Conservation (phyloP, 805 yeast genomes). For the Lachancea fermentati region DNA sequence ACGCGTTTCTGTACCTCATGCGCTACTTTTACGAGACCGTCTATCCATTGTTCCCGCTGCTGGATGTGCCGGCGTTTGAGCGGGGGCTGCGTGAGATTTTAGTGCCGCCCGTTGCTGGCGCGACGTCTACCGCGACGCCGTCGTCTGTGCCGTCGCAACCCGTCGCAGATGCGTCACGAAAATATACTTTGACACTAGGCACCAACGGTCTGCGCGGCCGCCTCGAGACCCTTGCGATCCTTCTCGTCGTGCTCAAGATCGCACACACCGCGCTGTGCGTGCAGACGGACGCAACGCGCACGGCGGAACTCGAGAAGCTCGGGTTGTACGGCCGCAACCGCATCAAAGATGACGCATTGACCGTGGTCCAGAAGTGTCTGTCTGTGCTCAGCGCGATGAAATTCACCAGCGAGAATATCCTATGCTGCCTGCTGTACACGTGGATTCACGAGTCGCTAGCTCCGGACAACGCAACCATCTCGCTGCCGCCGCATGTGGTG, state of each 20-base stretch:
- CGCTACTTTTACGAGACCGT: conserved; percentile 2
- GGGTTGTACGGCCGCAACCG: conserved; percentile 18
- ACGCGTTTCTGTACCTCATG: conserved; percentile 2
- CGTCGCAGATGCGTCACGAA: neutral
- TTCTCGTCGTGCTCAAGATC: conserved; percentile 25
- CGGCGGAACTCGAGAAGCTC: neutral
- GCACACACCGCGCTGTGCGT: conserved; percentile 21
- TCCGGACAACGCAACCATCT: neutral
- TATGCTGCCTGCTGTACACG: conserved; percentile 24
- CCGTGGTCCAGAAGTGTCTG: conserved; percentile 23
- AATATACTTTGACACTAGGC: conserved; percentile 19
- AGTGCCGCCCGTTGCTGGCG: too few species aligned
- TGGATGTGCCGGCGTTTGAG: conserved; percentile 5
- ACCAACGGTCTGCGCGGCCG: conserved; percentile 21
- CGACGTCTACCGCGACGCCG: too few species aligned
- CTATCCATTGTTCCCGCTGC: conserved; percentile 5
- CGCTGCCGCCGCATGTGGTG: neutral
- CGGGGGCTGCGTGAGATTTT: neutral
- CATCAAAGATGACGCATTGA: conserved; percentile 21
- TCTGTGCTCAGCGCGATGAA: conserved; percentile 25
- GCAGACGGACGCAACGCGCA: neutral
- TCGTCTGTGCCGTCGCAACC: too few species aligned
- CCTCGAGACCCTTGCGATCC: conserved; percentile 25
- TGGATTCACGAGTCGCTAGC: conserved; percentile 1
- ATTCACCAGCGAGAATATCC: conserved; percentile 29